Base-by-base conservation (phyloP, 2,329 filamentous ascomycete genomes). In the Colletotrichum australisinense region DNA sequence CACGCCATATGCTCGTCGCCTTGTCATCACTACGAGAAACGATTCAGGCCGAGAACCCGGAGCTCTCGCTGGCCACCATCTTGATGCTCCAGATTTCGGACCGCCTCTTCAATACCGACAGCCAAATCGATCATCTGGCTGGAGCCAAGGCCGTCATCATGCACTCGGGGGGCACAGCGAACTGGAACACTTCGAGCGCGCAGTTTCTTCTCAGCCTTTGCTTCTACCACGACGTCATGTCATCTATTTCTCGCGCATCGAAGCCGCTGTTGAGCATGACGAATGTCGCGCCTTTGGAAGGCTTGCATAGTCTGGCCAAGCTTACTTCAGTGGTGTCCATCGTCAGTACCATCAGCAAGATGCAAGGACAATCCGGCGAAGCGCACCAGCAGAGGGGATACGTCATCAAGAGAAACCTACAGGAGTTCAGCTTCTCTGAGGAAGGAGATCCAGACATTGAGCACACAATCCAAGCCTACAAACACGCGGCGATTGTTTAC, bases 61-160 rank as follows among this genome's bases (percentile, higher is more conserved):
- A 80, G 24, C 63, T 79, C 5, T 80, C 79, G 3, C 79, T 81
- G 11, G 79, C 80, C 26, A 76, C 76, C 16, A 78, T 81, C 63
- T 58, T 80, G 32, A 78, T 81, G 69, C 72, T 81, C 11, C 80
- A 81, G 60, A 75, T 80, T 3, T 79, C 80, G 0, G 79, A 81
- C 32, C 74, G 78, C 2, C 76, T 80, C 0, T 80, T 81, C 70
- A 76, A 75, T 14, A 76, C 79, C 9, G 76, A 78, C 63, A 76
- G 78, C 4, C 76, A 76, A 0, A 76, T 80, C 1, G 78, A 81
- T 38, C 80, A 81, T 65, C 73, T 81, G 4, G 70, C 77, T 5
- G 80, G 80, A 5, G 80, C 79, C 4, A 79, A 78, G 59, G 79
- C 73, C 4, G 76, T 81, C n/a, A 80, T 81, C n/a, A 67, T 63